phyloP scores from a whole-genome alignment of 768 basidiomycete genomes.

The Phylloporus rhodoxanthus region DNA sequence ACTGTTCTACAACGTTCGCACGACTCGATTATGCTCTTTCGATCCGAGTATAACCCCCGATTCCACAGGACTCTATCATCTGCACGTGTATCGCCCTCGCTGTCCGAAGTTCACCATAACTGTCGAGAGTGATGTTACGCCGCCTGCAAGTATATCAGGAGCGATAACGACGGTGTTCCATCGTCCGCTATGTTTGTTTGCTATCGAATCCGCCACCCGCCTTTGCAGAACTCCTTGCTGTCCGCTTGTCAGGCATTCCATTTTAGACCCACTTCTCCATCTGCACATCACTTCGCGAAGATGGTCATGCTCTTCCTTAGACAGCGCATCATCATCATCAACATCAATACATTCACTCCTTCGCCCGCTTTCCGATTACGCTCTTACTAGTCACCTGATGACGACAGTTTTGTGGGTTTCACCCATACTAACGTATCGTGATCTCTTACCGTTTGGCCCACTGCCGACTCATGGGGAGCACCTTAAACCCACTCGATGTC shows the following conservation, averaged over 20 bases:
- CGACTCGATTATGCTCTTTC: constrained; percentile 4
- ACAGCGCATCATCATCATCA: constrained; percentile 4
- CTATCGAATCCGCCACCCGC: constrained; percentile 11
- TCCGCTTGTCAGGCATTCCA: constrained; percentile 13
- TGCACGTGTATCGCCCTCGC: constrained; percentile 63
- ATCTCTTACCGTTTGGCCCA: constrained; percentile 5
- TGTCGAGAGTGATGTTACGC: constrained; percentile 16
- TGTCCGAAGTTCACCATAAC: constrained; percentile 40
- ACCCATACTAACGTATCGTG: constrained; percentile 3
- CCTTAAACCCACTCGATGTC: constrained; percentile 18
- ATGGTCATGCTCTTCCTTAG: constrained; percentile 1
- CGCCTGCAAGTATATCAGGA: constrained; percentile 17
- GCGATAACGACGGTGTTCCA: constrained; percentile 15
- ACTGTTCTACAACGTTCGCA: constrained; percentile 69
- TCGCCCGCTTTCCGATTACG: background rate
- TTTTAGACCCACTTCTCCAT: constrained; percentile 17
- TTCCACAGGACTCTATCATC: constrained; percentile 60
- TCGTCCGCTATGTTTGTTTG: constrained; percentile 18
- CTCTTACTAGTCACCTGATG: background rate
- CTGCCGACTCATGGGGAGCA: constrained; percentile 13
- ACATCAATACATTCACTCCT: constrained; percentile 6
- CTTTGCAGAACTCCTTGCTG: constrained; percentile 5
- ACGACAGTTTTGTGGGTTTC: background rate
- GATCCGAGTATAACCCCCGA: constrained; percentile 8
- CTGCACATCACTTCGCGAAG: constrained; percentile 25